Evolutionary conservation across 179 eudicot genomes (phyloP).

Genomic region (Spinacia oleracea): DNA sequence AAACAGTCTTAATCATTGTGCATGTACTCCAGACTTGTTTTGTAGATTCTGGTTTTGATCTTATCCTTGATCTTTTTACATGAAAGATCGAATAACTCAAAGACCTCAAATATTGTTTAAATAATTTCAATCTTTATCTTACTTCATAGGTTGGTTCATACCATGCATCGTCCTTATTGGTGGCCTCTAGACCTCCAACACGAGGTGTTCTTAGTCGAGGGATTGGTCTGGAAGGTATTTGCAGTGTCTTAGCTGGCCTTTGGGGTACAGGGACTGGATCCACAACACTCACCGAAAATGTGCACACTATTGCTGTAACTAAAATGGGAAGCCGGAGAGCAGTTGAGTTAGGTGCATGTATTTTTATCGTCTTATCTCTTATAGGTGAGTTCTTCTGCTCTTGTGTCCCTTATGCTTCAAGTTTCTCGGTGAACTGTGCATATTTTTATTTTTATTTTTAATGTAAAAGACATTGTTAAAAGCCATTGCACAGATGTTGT

Average conservation of each 20-base stretch:
- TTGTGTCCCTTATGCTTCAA: background rate
- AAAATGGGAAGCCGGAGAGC: slow-evolving; percentile 98
- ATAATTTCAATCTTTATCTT: background rate
- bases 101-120: background rate
- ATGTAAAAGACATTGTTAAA: background rate
- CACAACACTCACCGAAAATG: slow-evolving; percentile 83
- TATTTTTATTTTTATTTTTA: background rate
- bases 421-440: background rate
- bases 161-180: slow-evolving; percentile 85
- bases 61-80: background rate
- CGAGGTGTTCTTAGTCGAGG: slow-evolving; percentile 89
- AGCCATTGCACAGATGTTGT: background rate
- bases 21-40: background rate
- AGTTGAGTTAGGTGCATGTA: slow-evolving; percentile 79
- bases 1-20: background rate
- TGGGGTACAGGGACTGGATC: slow-evolving; percentile 99
- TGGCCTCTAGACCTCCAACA: slow-evolving; percentile 95
- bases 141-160: slow-evolving; percentile 77
- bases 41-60: background rate
- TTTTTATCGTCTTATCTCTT: slow-evolving; percentile 74
- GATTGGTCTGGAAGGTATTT: slow-evolving; percentile 89
- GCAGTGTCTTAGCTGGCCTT: slow-evolving; percentile 78
- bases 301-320: slow-evolving; percentile 96
- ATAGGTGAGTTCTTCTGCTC: slow-evolving; percentile 52
- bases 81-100: background rate